A percentile compares a stretch with the other conserved stretches of the same genome.
phyloP scores from a whole-genome alignment of 805 yeast species.

The Wickerhamomyces queroliae region DNA sequence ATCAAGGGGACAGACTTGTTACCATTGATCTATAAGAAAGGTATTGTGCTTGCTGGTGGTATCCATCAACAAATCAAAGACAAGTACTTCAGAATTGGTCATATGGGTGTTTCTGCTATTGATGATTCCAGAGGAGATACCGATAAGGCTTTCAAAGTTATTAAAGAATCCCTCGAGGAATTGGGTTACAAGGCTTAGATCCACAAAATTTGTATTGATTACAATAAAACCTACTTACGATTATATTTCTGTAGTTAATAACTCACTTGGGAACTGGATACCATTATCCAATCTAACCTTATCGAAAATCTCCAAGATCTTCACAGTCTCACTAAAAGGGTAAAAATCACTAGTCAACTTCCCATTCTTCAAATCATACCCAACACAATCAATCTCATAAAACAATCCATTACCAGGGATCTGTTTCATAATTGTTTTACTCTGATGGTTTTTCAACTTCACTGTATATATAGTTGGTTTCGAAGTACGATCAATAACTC shows the following conservation, averaged over 20 bases:
- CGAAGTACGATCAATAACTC: slow-evolving; percentile 9
- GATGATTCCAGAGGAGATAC: slow-evolving; percentile 51
- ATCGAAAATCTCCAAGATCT: slow-evolving; percentile 46
- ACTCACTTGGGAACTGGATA: slow-evolving; percentile 31
- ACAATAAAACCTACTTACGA: background rate
- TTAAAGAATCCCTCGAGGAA: slow-evolving; percentile 36
- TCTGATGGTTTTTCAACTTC: slow-evolving; percentile 16
- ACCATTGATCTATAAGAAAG: slow-evolving; percentile 47
- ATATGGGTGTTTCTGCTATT: slow-evolving; percentile 83
- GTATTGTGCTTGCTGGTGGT: slow-evolving; percentile 84
- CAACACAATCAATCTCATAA: slow-evolving; percentile 52
- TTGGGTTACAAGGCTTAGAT: slow-evolving; percentile 25
- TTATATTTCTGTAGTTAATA: too few species aligned
- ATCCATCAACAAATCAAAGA: slow-evolving; percentile 75
- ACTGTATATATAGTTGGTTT: slow-evolving; percentile 29
- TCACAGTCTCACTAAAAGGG: slow-evolving; percentile 40
- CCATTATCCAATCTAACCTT: slow-evolving; percentile 36
- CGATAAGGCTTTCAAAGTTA: slow-evolving; percentile 40
- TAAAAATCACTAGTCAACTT: slow-evolving; percentile 28
- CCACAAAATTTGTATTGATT: background rate
- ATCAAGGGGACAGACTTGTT: slow-evolving; percentile 65
- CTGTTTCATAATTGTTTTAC: slow-evolving; percentile 23
- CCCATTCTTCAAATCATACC: slow-evolving; percentile 36
- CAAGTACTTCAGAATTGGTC: slow-evolving; percentile 90
- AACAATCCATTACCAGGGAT: slow-evolving; percentile 43